Conservation (phyloP, 306 rosid species). For the Begonia loranthoides region DNA sequence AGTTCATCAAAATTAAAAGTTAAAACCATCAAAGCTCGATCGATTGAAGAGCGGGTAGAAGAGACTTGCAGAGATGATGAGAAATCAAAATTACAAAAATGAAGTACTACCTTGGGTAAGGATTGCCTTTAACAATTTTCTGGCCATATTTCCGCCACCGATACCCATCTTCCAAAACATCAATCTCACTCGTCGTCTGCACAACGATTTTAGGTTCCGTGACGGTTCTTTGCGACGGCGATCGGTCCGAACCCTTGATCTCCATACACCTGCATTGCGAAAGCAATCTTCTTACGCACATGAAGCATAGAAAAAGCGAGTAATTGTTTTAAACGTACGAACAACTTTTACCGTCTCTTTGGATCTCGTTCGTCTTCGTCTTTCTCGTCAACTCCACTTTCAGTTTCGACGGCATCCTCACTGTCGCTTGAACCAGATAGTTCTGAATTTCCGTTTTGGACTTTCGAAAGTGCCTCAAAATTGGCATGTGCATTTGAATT, state of each 20-base stretch:
- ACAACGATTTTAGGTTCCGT: slow-evolving; percentile 74
- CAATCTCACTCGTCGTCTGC: slow-evolving; percentile 84
- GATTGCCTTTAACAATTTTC: slow-evolving; percentile 77
- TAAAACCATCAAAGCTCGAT: too few relatives aligned
- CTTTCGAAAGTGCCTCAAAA: too few relatives aligned
- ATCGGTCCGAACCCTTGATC: slow-evolving; percentile 26
- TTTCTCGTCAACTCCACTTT: slow-evolving; percentile 29
- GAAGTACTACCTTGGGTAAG: slow-evolving; percentile 57
- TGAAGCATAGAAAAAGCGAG: slow-evolving; percentile 10
- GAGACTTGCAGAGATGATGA: too few relatives aligned
- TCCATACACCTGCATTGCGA: slow-evolving; percentile 41
- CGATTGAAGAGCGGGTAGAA: too few relatives aligned
- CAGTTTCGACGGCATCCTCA: slow-evolving; percentile 50
- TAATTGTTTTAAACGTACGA: not conserved
- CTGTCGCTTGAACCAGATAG: slow-evolving; percentile 57
- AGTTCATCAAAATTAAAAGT: too few relatives aligned
- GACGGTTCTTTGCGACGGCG: slow-evolving; percentile 57
- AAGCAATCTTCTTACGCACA: not conserved
- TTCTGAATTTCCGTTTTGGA: slow-evolving; percentile 6
- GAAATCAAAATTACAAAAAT: too few relatives aligned
- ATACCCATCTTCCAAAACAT: slow-evolving; percentile 75
- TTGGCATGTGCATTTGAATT: slow-evolving; percentile 10
- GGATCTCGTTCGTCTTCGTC: slow-evolving; percentile 49
- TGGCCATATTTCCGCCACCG: slow-evolving; percentile 88
- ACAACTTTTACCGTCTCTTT: slow-evolving; percentile 45